These are phyloP conservation scores for Apiotrichum porosum DNA, from an alignment of 1,284 basidiomycete genomes.

Conservation along the genomic window DNA sequence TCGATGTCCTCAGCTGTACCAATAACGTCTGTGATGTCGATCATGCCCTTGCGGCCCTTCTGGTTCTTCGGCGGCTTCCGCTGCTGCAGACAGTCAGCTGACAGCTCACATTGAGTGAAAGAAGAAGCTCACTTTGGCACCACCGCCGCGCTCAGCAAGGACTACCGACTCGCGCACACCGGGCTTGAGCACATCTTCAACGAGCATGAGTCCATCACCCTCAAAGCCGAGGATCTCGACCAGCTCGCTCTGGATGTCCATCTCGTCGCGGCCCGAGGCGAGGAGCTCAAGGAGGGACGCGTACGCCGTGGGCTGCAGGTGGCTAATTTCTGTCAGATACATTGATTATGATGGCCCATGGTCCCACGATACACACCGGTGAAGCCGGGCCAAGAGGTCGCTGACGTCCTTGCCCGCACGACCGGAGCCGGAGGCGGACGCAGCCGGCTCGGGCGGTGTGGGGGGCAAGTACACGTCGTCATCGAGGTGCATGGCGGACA, in stretches of 20 bases:
- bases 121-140: slow-evolving; percentile 10
- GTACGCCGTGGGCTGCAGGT: slow-evolving; percentile 23
- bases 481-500: slow-evolving; percentile 1
- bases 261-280: slow-evolving; percentile 49
- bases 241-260: slow-evolving; percentile 72
- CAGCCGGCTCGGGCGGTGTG: too few relatives aligned
- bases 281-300: slow-evolving; percentile 36
- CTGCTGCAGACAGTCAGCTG: background rate
- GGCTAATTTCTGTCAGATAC: slow-evolving; percentile 1
- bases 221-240: slow-evolving; percentile 84
- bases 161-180: slow-evolving; percentile 29
- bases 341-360: background rate
- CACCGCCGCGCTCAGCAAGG: slow-evolving; percentile 4
- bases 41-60: slow-evolving; percentile 15
- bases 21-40: slow-evolving; percentile 40
- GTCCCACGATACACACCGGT: background rate
- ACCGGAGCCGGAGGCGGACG: background rate
- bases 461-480: background rate
- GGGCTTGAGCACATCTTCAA: slow-evolving; percentile 37
- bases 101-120: background rate
- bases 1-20: slow-evolving; percentile 31
- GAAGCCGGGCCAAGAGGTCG: slow-evolving; percentile 5
- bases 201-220: slow-evolving; percentile 51
- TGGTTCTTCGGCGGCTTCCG: slow-evolving; percentile 25
- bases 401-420: background rate